These are phyloP conservation scores for Fusarium veterinarium DNA, from an alignment of 2,329 filamentous ascomycete genomes.

Conservation along the genomic window DNA sequence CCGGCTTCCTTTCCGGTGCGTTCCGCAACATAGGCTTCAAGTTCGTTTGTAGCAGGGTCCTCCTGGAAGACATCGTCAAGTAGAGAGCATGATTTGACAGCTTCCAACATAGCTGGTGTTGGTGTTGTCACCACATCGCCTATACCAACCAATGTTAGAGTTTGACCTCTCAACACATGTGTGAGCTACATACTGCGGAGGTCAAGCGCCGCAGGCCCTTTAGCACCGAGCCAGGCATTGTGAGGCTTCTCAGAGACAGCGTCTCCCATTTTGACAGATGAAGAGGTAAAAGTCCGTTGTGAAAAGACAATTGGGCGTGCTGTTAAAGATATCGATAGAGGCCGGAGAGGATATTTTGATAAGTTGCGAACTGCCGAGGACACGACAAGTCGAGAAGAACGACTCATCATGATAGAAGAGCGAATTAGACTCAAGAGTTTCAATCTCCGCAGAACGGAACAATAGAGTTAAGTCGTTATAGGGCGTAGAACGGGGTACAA, in stretches of 20 bases:
- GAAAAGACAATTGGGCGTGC: not conserved
- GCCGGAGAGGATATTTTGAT: not conserved
- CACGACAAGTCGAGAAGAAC: slow-evolving; percentile 9
- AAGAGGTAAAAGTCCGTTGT: slow-evolving; percentile 23
- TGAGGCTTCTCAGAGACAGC: slow-evolving; percentile 27
- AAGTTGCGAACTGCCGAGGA: slow-evolving; percentile 6
- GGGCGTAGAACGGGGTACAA: not conserved
- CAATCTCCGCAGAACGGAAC: slow-evolving; percentile 16
- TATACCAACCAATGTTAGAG: slow-evolving; percentile 34
- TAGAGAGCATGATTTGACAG: slow-evolving; percentile 79
- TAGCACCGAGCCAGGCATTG: slow-evolving; percentile 53
- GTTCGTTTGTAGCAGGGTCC: slow-evolving; percentile 79
- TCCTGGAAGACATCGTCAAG: slow-evolving; percentile 87
- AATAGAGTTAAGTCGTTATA: not conserved
- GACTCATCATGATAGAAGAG: slow-evolving; percentile 18
- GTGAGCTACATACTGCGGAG: slow-evolving; percentile 51
- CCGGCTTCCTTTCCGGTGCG: slow-evolving; percentile 81
- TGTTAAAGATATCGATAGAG: not conserved
- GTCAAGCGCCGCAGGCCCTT: slow-evolving; percentile 54
- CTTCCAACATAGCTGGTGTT: slow-evolving; percentile 82
- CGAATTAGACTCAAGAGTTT: not conserved
- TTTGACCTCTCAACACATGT: not conserved
- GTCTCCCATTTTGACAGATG: slow-evolving; percentile 31
- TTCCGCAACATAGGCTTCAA: slow-evolving; percentile 79
- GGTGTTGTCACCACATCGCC: slow-evolving; percentile 75